Conservation (phyloP, 2,329 filamentous ascomycete species). For the Ophiostoma fasciatum region DNA sequence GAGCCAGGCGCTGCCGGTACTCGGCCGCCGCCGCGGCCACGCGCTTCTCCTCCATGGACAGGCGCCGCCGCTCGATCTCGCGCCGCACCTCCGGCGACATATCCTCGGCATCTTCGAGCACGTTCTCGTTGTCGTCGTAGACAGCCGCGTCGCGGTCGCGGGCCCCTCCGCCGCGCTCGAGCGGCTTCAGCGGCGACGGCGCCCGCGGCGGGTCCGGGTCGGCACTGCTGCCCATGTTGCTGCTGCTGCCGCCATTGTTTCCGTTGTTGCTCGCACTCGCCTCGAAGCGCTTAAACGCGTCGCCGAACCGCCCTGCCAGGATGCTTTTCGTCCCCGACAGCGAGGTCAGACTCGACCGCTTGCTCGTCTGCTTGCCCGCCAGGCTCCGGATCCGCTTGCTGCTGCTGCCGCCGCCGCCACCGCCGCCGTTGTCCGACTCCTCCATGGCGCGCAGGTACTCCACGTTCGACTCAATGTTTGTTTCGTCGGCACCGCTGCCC, state of each 20-base stretch:
- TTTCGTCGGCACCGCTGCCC: slow-evolving; percentile 30
- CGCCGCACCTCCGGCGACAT: slow-evolving; percentile 78
- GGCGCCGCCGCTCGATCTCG: slow-evolving; percentile 67
- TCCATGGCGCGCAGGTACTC: slow-evolving; percentile 58
- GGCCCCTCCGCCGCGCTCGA: slow-evolving; percentile 46
- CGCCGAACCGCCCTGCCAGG: slow-evolving; percentile 77
- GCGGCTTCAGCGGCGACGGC: slow-evolving; percentile 34
- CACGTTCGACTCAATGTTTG: slow-evolving; percentile 61
- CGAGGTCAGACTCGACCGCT: slow-evolving; percentile 59
- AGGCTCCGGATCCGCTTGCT: slow-evolving; percentile 36
- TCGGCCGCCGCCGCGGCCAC: slow-evolving; percentile 82
- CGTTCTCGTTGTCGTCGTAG: slow-evolving; percentile 52
- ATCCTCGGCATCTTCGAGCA: slow-evolving; percentile 51
- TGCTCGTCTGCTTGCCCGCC: slow-evolving; percentile 44
- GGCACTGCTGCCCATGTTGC: slow-evolving; percentile 18
- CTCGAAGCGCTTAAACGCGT: slow-evolving; percentile 89
- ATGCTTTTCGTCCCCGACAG: slow-evolving; percentile 65
- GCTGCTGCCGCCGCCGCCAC: too few relatives aligned
- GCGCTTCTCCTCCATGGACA: slow-evolving; percentile 77
- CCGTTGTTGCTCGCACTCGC: slow-evolving; percentile 5
- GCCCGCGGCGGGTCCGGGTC: slow-evolving; percentile 22
- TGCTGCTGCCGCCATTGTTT: slow-evolving; percentile 25
- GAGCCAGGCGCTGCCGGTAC: slow-evolving; percentile 62
- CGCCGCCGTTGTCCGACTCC: slow-evolving; percentile 2
- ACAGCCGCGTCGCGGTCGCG: slow-evolving; percentile 52